Conservation (phyloP, 2,329 filamentous ascomycete genomes). For the Acarospora socialis region DNA sequence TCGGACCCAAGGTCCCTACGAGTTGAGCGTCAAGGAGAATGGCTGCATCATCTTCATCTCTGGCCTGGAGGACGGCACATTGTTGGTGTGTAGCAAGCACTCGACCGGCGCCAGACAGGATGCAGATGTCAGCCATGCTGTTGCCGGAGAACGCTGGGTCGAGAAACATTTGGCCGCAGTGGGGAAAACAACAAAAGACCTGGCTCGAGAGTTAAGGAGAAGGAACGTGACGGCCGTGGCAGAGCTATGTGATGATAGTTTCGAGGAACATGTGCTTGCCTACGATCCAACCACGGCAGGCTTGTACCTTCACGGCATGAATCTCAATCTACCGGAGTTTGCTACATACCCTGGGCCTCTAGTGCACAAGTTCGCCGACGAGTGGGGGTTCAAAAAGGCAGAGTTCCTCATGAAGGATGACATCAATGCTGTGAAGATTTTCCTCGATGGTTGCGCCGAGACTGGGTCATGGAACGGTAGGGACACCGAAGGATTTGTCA, state of each 20-base stretch:
- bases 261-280: constrained; percentile 91
- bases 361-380: constrained; percentile 80
- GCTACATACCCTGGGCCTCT: constrained; percentile 66
- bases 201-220: constrained; percentile 58
- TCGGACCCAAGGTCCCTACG: constrained; percentile 75
- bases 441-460: constrained; percentile 73
- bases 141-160: constrained; percentile 67
- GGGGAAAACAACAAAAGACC: constrained; percentile 63
- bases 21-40: constrained; percentile 94
- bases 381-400: constrained; percentile 89
- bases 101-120: constrained; percentile 74
- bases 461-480: constrained; percentile 80
- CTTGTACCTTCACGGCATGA: constrained; percentile 90
- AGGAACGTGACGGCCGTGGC: constrained; percentile 91
- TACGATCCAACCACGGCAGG: constrained; percentile 74
- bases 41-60: constrained; percentile 99
- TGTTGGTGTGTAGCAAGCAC: constrained; percentile 98
- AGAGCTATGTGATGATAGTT: constrained; percentile 88
- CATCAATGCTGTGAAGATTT: constrained; percentile 56
- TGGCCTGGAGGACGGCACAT: constrained; percentile 72
- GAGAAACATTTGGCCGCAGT: constrained; percentile 63
- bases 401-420: constrained; percentile 66
- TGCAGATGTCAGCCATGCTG: constrained; percentile 62
- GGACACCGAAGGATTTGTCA: constrained; percentile 92
- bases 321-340: constrained; percentile 87